phyloP scores from a whole-genome alignment of 2,329 filamentous ascomycete species.

The Aschersonia sp. region DNA sequence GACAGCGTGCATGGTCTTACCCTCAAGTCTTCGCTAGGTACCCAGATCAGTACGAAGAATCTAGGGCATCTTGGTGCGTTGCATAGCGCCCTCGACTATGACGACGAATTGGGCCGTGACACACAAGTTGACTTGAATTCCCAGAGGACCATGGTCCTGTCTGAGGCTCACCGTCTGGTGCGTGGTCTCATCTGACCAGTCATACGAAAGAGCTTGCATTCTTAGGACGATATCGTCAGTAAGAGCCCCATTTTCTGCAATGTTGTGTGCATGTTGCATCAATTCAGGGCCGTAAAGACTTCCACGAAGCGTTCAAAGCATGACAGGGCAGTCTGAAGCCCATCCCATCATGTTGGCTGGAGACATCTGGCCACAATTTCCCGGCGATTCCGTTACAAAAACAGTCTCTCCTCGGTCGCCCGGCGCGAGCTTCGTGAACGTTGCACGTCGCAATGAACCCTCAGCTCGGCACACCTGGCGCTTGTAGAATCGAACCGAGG shows the following conservation, averaged over 20 bases:
- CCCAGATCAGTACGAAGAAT: conserved; percentile 20
- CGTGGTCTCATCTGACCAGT: conserved; percentile 28
- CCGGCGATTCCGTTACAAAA: too few relatives aligned
- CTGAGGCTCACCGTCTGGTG: conserved; percentile 10
- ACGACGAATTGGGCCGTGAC: conserved; percentile 24
- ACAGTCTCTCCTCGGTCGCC: too few relatives aligned
- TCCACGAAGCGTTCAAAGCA: conserved; percentile 22
- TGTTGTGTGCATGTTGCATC: conserved; percentile 23
- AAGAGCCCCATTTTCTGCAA: conserved; percentile 27
- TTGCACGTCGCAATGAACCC: too few relatives aligned
- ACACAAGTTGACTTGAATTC: conserved; percentile 8
- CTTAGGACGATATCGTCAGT: conserved; percentile 23
- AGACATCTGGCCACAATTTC: too few relatives aligned
- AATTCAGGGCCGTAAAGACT: conserved; percentile 30
- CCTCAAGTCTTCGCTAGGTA: conserved; percentile 17
- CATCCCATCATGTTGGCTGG: too few relatives aligned
- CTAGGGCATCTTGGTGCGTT: conserved; percentile 25
- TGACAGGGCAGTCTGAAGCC: too few relatives aligned
- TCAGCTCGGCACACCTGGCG: too few relatives aligned
- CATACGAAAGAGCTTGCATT: conserved; percentile 21
- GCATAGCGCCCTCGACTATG: conserved; percentile 23
- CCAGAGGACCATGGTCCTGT: conserved; percentile 12
- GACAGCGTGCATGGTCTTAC: conserved; percentile 28
- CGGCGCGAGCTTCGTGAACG: too few relatives aligned
- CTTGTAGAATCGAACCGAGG: too few relatives aligned